These are phyloP conservation scores for Abelmoschus esculentus DNA, from an alignment of 345 rosid species.

Conservation along the genomic window DNA sequence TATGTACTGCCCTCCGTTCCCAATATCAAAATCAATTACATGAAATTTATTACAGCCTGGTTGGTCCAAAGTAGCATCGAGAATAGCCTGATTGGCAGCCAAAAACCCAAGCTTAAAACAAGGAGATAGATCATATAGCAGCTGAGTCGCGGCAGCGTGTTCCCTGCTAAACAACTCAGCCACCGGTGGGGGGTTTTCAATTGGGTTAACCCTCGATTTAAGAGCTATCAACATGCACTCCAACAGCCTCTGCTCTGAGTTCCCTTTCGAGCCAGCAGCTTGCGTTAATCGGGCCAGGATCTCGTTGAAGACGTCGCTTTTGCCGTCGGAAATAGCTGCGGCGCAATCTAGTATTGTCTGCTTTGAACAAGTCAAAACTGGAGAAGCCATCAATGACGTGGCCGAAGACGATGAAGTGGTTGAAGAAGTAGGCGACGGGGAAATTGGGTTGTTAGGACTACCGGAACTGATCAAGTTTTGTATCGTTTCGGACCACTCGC, in stretches of 20 bases:
- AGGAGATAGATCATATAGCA: constrained; percentile 62
- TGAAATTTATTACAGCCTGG: constrained; percentile 35
- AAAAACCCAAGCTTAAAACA: constrained; percentile 47
- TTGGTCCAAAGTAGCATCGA: constrained; percentile 51
- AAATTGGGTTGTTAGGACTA: constrained; percentile 28
- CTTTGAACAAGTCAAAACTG: constrained; percentile 41
- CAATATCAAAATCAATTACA: constrained; percentile 77
- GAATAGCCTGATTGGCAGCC: constrained; percentile 85
- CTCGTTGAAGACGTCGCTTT: constrained; percentile 49
- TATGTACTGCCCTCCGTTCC: constrained; percentile 68
- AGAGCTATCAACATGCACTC: constrained; percentile 55
- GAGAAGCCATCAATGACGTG: constrained; percentile 55
- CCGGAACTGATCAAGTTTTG: constrained; percentile 42
- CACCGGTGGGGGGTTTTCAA: constrained; percentile 46
- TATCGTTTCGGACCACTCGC: constrained; percentile 21
- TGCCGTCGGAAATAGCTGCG: constrained; percentile 68
- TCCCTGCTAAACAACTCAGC: constrained; percentile 53
- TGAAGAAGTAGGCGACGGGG: constrained; percentile 65
- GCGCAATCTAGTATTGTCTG: constrained; percentile 65
- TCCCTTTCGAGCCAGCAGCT: constrained; percentile 41
- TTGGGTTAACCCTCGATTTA: constrained; percentile 46
- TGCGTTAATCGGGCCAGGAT: constrained; percentile 51
- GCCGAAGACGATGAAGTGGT: constrained; percentile 68
- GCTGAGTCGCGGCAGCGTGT: constrained; percentile 47
- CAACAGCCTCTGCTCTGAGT: constrained; percentile 65